Evolutionary conservation across 2,329 filamentous ascomycete genomes (phyloP), one percentile per base, ranked within the genome.

Genomic region (Colletotrichum chlorophyti): DNA sequence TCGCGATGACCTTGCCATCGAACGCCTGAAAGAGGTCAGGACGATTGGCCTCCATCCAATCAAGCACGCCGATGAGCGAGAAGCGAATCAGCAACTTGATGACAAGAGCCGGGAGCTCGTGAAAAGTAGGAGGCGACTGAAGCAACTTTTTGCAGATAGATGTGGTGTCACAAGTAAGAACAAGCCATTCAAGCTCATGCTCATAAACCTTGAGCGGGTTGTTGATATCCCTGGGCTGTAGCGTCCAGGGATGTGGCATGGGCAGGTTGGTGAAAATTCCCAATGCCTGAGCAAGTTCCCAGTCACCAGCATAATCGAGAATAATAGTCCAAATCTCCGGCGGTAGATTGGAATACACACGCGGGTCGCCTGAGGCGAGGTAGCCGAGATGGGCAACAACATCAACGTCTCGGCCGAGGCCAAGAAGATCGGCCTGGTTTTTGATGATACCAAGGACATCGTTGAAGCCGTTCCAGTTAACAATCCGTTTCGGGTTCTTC

Each of bases 31-130:
- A 59, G 4, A 97, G 84, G 59, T 96, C 80, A 5, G 82, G 82
- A 10, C 83, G 80, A 65, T 87, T 87, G 40, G 76, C 75, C 61
- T 86, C 85, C 63, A 87, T 76, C 65, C 84, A 93, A 2, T 85
- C 84, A 29, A 98, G 83, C 4, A 97, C 85, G 11, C 90, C 86
- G 14, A 89, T 90, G 65, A 94, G 88, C 37, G 89, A 91, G 71
- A 97, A 97, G 64, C 95, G 93, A 77, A 97, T 92, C 65, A 97
- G 93, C 35, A 97, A 84, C 68, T 93, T 93, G 61, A 95, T 90
- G 32, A 91, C 91, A 1, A 96, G 80, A 3, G 89, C 89, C 0
- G 93, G 95, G 11, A 97, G 81, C 63, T 89, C 81, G 63, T 79
- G 78, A 64, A 91, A 89, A 23, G 85, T 85, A 29, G 89, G 86